phyloP scores from a whole-genome alignment of 768 basidiomycete species.

The Podaxis sp. region DNA sequence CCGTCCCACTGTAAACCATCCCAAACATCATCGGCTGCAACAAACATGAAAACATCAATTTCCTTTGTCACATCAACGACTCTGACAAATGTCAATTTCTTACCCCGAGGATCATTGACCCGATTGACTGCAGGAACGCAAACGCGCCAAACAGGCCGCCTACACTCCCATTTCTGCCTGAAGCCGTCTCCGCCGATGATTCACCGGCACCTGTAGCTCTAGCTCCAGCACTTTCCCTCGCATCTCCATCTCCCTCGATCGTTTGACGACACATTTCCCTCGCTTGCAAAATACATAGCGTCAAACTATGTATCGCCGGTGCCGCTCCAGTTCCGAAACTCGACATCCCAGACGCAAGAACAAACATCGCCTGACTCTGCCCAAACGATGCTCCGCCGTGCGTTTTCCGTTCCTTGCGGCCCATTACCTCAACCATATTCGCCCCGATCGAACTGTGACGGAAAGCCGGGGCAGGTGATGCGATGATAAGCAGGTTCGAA shows the following conservation, averaged over 20 bases:
- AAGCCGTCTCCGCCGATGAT: conserved; percentile 21
- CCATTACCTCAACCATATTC: neutral
- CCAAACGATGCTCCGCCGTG: conserved; percentile 7
- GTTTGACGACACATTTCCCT: conserved; percentile 31
- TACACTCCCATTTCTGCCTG: conserved; percentile 17
- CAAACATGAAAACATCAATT: conserved; percentile 12
- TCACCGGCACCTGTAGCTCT: conserved; percentile 23
- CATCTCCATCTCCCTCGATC: conserved; percentile 14
- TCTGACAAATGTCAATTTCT: conserved; percentile 18
- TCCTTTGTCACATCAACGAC: conserved; percentile 3
- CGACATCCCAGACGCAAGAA: conserved; percentile 57
- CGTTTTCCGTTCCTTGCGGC: conserved; percentile 4
- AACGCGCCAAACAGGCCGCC: conserved; percentile 62
- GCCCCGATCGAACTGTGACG: conserved; percentile 20
- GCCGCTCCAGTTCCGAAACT: conserved; percentile 65
- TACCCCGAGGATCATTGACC: conserved; percentile 64
- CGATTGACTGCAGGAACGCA: conserved; percentile 66
- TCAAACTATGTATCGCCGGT: conserved; percentile 74
- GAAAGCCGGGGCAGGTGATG: conserved; percentile 49
- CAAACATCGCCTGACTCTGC: conserved; percentile 52
- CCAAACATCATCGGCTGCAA: conserved; percentile 70
- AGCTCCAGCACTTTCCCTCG: conserved; percentile 16
- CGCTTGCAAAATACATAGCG: conserved; percentile 59
- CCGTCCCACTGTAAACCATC: conserved; percentile 66
- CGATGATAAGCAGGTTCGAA: conserved; percentile 58